Conservation (phyloP, 1,284 basidiomycete species). For the Ustilago curta region DNA sequence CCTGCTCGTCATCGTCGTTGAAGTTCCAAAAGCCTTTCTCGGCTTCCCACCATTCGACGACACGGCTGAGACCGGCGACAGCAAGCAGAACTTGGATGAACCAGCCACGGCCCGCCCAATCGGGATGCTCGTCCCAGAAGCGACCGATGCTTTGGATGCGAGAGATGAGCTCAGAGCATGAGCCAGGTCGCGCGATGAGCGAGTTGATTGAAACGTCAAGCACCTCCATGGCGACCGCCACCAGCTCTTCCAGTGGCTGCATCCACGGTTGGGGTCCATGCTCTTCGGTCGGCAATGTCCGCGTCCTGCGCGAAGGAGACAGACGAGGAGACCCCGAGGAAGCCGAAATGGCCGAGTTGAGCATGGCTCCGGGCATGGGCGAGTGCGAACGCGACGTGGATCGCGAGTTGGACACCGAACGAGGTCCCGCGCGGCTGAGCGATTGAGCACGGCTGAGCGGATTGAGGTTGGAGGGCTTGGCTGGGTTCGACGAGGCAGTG, state of each 20-base stretch:
- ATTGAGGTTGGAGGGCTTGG: conserved; percentile 47
- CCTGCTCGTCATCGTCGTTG: conserved; percentile 81
- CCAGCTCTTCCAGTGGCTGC: conserved; percentile 89
- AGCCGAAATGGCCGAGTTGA: conserved; percentile 56
- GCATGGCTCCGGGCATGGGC: conserved; percentile 76
- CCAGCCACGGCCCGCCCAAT: conserved; percentile 98
- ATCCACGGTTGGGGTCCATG: conserved; percentile 71
- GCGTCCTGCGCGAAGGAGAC: conserved; percentile 54
- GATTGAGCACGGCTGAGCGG: conserved; percentile 48
- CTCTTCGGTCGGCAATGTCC: conserved; percentile 55
- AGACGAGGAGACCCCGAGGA: conserved; percentile 56
- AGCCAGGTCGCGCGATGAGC: conserved; percentile 84
- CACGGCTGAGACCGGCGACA: conserved; percentile 93
- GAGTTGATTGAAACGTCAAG: conserved; percentile 87
- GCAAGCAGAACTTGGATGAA: conserved; percentile 90
- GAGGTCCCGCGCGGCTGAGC: conserved; percentile 32
- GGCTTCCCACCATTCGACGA: conserved; percentile 99
- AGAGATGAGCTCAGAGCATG: conserved; percentile 87
- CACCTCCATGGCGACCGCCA: conserved; percentile 93
- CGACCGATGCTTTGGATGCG: conserved; percentile 90
- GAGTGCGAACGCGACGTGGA: conserved; percentile 95
- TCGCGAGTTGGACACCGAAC: conserved; percentile 80
- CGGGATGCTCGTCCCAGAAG: conserved; percentile 95
- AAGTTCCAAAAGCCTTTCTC: conserved; percentile 99
- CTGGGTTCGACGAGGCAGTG: conserved; percentile 31